Percentiles rank a stretch among this genome's conserved stretches.
Conservation (phyloP, 306 rosid species). For the Cucumis sativus region Cucumber_9930_V3 NC_026657.2:6511001-6511500, state of each 20-base stretch:
- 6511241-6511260: slow-evolving; percentile 49
- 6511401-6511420: slow-evolving; percentile 25
- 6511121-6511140: not conserved
- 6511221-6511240: slow-evolving; percentile 48
- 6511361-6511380: not conserved
- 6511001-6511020: slow-evolving; percentile 29
- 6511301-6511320: not conserved
- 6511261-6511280: slow-evolving; percentile 55
- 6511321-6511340: not conserved
- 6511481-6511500: slow-evolving; percentile 16
- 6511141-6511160: no score
- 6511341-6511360: not conserved
- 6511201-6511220: not conserved
- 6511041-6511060: slow-evolving; percentile 27
- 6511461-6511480: slow-evolving; percentile 37
- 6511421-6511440: slow-evolving; percentile 21
- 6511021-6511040: slow-evolving; percentile 46
- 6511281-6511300: slow-evolving; percentile 9
- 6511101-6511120: not conserved
- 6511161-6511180: not conserved
- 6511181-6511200: not conserved
- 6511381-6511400: no score
- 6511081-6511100: slow-evolving; percentile 22
- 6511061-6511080: slow-evolving; percentile 44
- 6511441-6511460: slow-evolving; percentile 23